Evolutionary conservation across 768 basidiomycete genomes (phyloP).

Genomic region (Leccinellum rugosiceps): DNA sequence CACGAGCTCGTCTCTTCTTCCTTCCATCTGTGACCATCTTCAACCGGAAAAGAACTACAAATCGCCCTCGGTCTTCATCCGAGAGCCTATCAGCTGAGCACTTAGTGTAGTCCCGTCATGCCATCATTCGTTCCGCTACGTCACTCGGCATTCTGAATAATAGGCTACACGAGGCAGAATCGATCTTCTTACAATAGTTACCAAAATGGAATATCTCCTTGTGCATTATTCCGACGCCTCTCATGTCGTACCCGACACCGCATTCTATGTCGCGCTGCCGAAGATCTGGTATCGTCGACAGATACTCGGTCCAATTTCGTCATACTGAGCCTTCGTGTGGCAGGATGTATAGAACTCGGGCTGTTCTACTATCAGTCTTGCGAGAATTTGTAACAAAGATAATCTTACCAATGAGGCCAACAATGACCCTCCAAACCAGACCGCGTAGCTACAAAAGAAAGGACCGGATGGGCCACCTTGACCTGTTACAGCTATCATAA

Average conservation of each 20-base stretch:
- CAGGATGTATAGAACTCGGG: slow-evolving; percentile 95
- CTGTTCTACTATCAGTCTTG: slow-evolving; percentile 36
- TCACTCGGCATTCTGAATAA: slow-evolving; percentile 6
- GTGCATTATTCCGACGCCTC: not conserved
- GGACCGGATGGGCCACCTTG: slow-evolving; percentile 7
- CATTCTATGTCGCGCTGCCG: slow-evolving; percentile 70
- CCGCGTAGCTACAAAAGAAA: slow-evolving; percentile 63
- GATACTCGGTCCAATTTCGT: slow-evolving; percentile 89
- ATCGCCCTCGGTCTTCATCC: slow-evolving; percentile 10
- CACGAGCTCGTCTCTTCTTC: not conserved
- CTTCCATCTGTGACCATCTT: not conserved
- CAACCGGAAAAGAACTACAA: not conserved
- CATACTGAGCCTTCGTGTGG: slow-evolving; percentile 93
- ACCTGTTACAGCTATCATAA: not conserved
- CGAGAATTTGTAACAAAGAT: not conserved
- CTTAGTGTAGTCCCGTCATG: not conserved
- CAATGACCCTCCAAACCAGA: slow-evolving; percentile 97
- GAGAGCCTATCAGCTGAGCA: not conserved
- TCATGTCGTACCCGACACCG: not conserved
- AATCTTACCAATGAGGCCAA: slow-evolving; percentile 80
- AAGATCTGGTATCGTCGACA: slow-evolving; percentile 93
- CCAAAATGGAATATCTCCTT: not conserved
- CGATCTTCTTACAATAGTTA: not conserved
- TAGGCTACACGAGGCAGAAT: not conserved
- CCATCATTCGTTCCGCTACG: not conserved